These are phyloP conservation scores for Rhipidocladum racemiflorum DNA, from an alignment of 176 grass and related monocot genomes.

Conservation along the genomic window DNA sequence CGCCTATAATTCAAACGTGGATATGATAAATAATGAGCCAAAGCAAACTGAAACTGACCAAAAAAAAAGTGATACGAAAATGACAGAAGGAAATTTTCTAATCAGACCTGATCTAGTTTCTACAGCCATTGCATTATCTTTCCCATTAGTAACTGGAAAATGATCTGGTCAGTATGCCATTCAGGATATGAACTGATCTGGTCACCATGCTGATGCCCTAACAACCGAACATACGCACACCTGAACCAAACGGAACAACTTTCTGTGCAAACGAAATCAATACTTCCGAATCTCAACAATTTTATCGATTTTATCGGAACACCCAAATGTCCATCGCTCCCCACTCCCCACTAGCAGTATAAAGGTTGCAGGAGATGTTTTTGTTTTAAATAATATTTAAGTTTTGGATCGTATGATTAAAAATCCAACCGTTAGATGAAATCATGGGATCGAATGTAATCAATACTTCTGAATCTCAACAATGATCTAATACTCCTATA, in stretches of 20 bases:
- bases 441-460: too few species aligned
- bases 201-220: background rate
- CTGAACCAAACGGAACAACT: background rate
- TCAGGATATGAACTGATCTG: background rate
- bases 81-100: background rate
- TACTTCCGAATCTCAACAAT: too few species aligned
- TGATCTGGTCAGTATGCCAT: background rate
- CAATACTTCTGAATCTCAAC: too few species aligned
- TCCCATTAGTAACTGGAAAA: background rate
- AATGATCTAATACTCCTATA: too few species aligned
- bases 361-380: too few species aligned
- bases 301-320: too few species aligned
- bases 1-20: too few species aligned
- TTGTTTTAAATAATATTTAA: too few species aligned
- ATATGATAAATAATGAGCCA: background rate
- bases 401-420: too few species aligned
- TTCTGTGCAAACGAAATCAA: background rate
- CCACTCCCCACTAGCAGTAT: too few species aligned
- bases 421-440: too few species aligned
- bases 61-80: background rate
- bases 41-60: background rate
- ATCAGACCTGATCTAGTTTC: background rate
- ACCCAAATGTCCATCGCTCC: too few species aligned
- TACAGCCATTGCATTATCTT: background rate
- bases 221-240: constrained; percentile 1